A percentile compares a stretch with the other conserved stretches of the same genome.
Conservation (phyloP, 768 basidiomycete genomes). For the Collybiopsis luxurians region DNA sequence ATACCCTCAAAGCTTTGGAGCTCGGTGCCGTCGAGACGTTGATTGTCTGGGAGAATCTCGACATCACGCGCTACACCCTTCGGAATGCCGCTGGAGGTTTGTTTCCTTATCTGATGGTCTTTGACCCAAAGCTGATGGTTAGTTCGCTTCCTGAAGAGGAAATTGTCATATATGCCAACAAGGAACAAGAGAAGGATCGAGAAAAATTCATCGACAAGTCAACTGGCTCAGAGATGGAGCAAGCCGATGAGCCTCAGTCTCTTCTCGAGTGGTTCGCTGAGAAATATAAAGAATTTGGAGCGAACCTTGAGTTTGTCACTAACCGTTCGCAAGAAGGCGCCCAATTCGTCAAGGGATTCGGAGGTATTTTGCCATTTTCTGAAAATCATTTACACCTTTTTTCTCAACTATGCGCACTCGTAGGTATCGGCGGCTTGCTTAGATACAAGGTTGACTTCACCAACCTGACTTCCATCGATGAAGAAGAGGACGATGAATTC, state of each 20-base stretch:
- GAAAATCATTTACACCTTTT: too few species aligned
- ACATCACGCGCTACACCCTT: conserved; percentile 82
- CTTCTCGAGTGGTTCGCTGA: conserved; percentile 99
- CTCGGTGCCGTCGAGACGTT: conserved; percentile 96
- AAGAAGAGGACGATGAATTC: conserved; percentile 85
- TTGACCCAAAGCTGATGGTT: background rate
- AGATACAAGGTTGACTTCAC: conserved; percentile 98
- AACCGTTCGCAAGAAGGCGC: conserved; percentile 96
- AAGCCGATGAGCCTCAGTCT: conserved; percentile 72
- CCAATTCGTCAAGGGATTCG: conserved; percentile 98
- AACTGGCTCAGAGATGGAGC: conserved; percentile 96
- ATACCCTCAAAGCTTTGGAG: conserved; percentile 94
- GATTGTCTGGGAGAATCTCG: conserved; percentile 98
- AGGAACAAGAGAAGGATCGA: conserved; percentile 88
- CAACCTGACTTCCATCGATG: conserved; percentile 70
- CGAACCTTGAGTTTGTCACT: conserved; percentile 93
- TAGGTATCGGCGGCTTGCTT: conserved; percentile 93
- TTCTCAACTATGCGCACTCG: conserved; percentile 43
- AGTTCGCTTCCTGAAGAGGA: conserved; percentile 54
- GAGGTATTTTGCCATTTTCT: conserved; percentile 44
- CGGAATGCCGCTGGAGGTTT: conserved; percentile 90
- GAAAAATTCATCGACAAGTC: conserved; percentile 96
- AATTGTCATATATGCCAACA: conserved; percentile 71
- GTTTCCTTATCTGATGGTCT: conserved; percentile 10
- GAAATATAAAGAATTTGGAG: conserved; percentile 97